These are phyloP conservation scores for Alternaria hordeiaustralica DNA, from an alignment of 2,329 filamentous ascomycete species.

Conservation along the genomic window DNA sequence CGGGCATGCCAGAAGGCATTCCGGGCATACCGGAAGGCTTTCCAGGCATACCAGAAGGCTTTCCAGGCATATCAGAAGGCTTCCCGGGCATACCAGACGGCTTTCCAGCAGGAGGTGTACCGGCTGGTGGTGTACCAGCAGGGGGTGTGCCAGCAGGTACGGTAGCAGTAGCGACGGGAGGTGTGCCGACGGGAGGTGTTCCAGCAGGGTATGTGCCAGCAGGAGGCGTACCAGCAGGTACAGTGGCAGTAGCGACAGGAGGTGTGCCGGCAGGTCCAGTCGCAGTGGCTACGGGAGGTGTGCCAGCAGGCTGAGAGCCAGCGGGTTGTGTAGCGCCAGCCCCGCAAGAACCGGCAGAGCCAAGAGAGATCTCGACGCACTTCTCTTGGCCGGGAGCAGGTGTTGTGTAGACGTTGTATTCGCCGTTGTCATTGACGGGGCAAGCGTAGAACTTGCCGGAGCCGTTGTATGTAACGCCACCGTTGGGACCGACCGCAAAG, in stretches of 20 bases:
- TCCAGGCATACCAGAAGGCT: neutral
- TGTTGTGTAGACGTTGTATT: slow-evolving; percentile 63
- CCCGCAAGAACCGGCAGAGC: slow-evolving; percentile 27
- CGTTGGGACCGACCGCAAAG: slow-evolving; percentile 63
- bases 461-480: slow-evolving; percentile 60
- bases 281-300: neutral
- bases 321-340: slow-evolving; percentile 11
- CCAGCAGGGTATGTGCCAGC: neutral
- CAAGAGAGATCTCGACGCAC: slow-evolving; percentile 59
- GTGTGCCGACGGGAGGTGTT: neutral
- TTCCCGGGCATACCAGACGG: neutral
- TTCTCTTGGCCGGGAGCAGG: slow-evolving; percentile 53
- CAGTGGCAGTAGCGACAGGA: neutral
- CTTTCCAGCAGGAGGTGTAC: neutral
- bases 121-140: neutral
- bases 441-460: slow-evolving; percentile 66
- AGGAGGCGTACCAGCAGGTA: neutral
- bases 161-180: neutral
- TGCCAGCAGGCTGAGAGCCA: neutral
- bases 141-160: neutral
- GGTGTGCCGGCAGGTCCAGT: neutral
- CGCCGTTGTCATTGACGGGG: slow-evolving; percentile 60
- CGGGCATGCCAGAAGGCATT: neutral
- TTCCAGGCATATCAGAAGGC: neutral
- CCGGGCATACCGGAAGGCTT: neutral